These are phyloP conservation scores for Rhizopus sp. DNA, from an alignment of 371 early-diverging fungal species.

Conservation along the genomic window DNA sequence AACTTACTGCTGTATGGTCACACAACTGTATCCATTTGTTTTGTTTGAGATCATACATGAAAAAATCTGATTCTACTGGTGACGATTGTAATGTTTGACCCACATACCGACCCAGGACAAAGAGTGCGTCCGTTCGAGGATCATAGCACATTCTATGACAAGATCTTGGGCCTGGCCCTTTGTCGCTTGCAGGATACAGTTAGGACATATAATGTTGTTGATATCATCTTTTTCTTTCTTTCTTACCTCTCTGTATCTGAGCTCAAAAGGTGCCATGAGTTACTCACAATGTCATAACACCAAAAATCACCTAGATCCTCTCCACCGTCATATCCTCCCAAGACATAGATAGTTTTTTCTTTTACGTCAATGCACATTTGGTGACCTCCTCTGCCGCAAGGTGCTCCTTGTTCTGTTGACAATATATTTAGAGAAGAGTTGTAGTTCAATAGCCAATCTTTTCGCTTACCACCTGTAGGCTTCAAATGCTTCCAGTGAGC, in stretches of 20 bases:
- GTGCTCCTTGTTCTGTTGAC: slow-evolving; percentile 40
- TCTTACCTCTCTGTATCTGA: slow-evolving; percentile 69
- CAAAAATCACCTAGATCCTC: slow-evolving; percentile 92
- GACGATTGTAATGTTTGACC: background rate
- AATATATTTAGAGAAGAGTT: background rate
- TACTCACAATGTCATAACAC: slow-evolving; percentile 65
- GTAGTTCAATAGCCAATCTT: no score
- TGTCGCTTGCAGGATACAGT: slow-evolving; percentile 46
- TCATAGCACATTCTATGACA: slow-evolving; percentile 93
- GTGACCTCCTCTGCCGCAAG: slow-evolving; percentile 89
- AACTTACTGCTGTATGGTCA: slow-evolving; percentile 66
- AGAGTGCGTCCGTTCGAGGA: slow-evolving; percentile 68
- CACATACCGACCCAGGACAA: slow-evolving; percentile 85
- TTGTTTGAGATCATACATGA: slow-evolving; percentile 70
- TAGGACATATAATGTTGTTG: background rate
- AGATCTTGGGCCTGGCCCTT: slow-evolving; percentile 86
- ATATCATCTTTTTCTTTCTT: background rate
- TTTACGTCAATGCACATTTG: slow-evolving; percentile 92
- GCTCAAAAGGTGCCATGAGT: slow-evolving; percentile 76
- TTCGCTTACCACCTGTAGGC: slow-evolving; percentile 16
- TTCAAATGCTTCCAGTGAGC: slow-evolving; percentile 71
- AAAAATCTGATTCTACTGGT: slow-evolving; percentile 77
- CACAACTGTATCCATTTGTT: slow-evolving; percentile 76
- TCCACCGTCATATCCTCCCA: slow-evolving; percentile 96
- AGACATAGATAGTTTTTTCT: slow-evolving; percentile 77